Percentiles rank a stretch among this genome's conserved stretches.
Conservation (phyloP, 2,329 filamentous ascomycete genomes). For the Alternaria rosae region DNA sequence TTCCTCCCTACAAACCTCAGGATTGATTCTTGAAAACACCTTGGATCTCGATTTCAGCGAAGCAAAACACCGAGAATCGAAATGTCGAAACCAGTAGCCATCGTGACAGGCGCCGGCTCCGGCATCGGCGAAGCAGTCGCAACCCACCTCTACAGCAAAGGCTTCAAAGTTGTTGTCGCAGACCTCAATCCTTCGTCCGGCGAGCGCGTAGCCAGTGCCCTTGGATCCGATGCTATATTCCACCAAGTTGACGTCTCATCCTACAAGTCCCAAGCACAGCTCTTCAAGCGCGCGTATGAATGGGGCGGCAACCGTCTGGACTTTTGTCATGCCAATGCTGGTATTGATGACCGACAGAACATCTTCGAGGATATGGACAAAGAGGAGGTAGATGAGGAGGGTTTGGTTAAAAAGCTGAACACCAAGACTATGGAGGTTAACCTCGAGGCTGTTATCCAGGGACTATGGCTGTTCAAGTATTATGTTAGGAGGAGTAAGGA, state of each 20-base stretch:
- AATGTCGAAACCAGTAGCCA: conserved; percentile 52
- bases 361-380: conserved; percentile 45
- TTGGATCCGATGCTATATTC: conserved; percentile 45
- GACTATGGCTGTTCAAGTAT: conserved; percentile 53
- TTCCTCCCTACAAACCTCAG: background rate
- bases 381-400: conserved; percentile 45
- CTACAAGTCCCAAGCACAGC: conserved; percentile 48
- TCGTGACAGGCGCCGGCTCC: conserved; percentile 56
- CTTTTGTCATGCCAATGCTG: conserved; percentile 55
- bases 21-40: background rate
- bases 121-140: conserved; percentile 56
- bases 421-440: conserved; percentile 52
- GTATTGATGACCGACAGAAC: conserved; percentile 50
- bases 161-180: conserved; percentile 54
- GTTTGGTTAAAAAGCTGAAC: conserved; percentile 48
- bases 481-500: conserved; percentile 50
- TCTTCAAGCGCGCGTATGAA: conserved; percentile 52
- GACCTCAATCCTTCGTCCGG: conserved; percentile 51
- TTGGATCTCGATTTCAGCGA: background rate
- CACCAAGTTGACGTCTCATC: conserved; percentile 52
- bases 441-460: conserved; percentile 52
- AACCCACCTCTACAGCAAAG: conserved; percentile 49
- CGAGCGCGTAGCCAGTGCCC: conserved; percentile 32
- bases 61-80: background rate
- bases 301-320: conserved; percentile 54